phyloP scores from a whole-genome alignment of 805 yeast genomes.

The Candida railenensis region DNA sequence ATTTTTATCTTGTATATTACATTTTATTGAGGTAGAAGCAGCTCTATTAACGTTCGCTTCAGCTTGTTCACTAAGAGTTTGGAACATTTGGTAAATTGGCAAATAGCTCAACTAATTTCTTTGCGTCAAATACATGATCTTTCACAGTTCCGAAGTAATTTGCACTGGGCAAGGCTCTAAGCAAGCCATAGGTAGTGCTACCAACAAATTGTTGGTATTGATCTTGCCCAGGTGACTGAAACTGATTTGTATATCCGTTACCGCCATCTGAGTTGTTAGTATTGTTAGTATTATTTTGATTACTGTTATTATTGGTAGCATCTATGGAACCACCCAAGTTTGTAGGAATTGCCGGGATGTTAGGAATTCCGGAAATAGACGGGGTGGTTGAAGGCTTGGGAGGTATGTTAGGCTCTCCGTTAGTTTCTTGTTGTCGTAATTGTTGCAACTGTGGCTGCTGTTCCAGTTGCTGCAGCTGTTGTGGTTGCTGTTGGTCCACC shows the following conservation, averaged over 20 bases:
- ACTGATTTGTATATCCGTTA: constrained; percentile 4
- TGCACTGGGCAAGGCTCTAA: constrained; percentile 61
- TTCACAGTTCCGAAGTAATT: constrained; percentile 48
- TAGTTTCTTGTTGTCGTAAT: neutral
- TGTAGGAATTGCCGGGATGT: constrained; percentile 1
- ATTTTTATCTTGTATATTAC: no score
- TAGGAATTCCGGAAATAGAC: constrained; percentile 7
- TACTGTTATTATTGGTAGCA: neutral
- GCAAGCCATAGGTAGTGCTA: constrained; percentile 38
- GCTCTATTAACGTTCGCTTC: neutral
- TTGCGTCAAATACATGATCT: constrained; percentile 53
- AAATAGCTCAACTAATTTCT: constrained; percentile 47
- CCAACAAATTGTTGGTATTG: constrained; percentile 28
- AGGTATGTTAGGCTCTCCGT: neutral
- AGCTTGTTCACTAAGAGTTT: neutral
- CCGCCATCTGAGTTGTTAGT: neutral
- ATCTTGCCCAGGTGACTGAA: constrained; percentile 5
- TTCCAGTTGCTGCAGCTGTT: constrained; percentile 6
- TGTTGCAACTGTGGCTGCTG: constrained; percentile 6
- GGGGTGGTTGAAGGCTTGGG: constrained; percentile 6
- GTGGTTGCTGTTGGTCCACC: constrained; percentile 2
- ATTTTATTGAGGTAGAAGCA: neutral
- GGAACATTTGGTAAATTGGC: constrained; percentile 28
- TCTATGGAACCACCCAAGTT: constrained; percentile 1
- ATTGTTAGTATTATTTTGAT: constrained; percentile 7